Evolutionary conservation across 805 yeast genomes (phyloP), one percentile per base, ranked within the genome.

Genomic region (Metschnikowia drakensbergensis): DNA sequence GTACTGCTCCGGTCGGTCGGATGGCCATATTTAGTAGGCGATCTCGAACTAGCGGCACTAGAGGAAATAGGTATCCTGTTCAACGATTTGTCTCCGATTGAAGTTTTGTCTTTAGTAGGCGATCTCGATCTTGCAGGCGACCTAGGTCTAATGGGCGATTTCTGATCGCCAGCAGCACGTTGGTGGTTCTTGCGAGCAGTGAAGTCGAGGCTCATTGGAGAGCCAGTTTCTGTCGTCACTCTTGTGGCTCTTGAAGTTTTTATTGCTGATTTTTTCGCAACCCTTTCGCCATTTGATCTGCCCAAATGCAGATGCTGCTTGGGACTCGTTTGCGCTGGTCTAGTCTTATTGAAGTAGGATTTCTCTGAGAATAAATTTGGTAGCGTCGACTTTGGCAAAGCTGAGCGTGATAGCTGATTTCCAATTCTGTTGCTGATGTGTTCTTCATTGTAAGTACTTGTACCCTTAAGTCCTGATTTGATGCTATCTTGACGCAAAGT

Each of bases 21-120:
- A 13, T 40, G 49, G 9, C 51, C 42, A 25, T 48, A 46, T 30
- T 51, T 53, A 6, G 53, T 53, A 6, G 56, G 54, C 2, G 56
- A 53, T 11, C 56, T 38, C 10, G 55, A 51, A 44, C 46, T 48
- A 26, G 26, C 28, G n/a, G 27, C 48, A 32, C 38, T 44, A 4
- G 41, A 17, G 17, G 43, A 30, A 10, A 23, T 5, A 25, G 29
- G 8, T n/a, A 23, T 6, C 9, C 10, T 30, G 7, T 13, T 23
- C n/a, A 36, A n/a, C 4, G 28, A 23, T 8, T 31, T 31, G 13
- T 9, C 33, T 17, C 25, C 41, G 28, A 6, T 28, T 13, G 11
- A 7, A 6, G 25, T 28, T 17, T 38, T 38, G 36, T 17, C 17
- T 23, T 31, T 31, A 13, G 25, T 11, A 13, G 36, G 28, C 8